Base-by-base conservation (phyloP, 2,329 filamentous ascomycete species). In the Trichoderma harzianum region DNA sequence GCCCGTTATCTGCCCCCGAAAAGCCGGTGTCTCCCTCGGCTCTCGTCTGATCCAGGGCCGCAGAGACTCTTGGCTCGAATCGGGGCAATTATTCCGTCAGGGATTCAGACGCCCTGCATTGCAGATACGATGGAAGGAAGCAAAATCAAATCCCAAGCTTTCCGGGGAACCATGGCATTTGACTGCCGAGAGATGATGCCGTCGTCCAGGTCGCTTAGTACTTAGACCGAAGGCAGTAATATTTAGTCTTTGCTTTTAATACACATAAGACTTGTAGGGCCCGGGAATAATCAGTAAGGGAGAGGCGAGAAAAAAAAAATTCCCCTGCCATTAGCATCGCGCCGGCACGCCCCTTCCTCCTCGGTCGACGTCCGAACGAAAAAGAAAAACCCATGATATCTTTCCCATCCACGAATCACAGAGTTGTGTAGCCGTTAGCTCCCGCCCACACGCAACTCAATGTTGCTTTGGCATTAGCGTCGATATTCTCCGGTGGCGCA, bases 351-450 rank as follows among this genome's bases (percentile, higher is more conserved):
- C 58, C 60, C 43, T 64, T 43, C 71, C 66, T 43, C 51, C 71
- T 72, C 71, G 71, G 71, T 72, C 71, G 71, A 70, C 60, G 71
- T 70, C 71, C 71, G 71, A 72, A 51, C 34, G 60, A 70, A 57
- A 36, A 30, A n/a, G 61, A 53, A 63, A 55, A 34, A 32, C 24
- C 34, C 43, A 62, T 36, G 34, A 65, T 63, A 53, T 53, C 26
- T 72, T 24, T 30, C 16, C n/a, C 32, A 43, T 51, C 65, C 70
- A 36, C 70, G 65, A 72, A 72, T 72, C 65, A 72, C n/a, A 62
- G 28, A 26, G 12, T 14, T 62, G 18, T 36, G 55, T 62, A 53
- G 67, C 55, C 39, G 36, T 53, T 72, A 66, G 67, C 21, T 69
- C 39, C 67, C 67, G 57, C 66, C 36, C 39, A 69, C 66, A 51